Percentiles rank a stretch among this genome's conserved stretches.
phyloP scores from a whole-genome alignment of 179 eudicot genomes.

The Spergularia azorica region DNA sequence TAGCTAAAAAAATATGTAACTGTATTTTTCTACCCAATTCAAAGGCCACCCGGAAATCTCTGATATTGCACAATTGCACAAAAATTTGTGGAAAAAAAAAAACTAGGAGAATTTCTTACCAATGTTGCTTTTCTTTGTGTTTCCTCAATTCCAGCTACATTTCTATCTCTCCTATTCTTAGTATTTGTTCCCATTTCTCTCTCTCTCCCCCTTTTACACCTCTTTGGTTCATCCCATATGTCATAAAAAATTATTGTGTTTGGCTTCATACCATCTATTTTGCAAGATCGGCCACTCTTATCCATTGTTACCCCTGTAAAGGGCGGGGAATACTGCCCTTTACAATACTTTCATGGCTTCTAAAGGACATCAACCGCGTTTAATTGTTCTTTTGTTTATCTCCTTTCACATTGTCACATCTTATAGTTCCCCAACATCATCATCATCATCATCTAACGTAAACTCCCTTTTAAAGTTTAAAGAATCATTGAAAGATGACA shows the following conservation, averaged over 20 bases:
- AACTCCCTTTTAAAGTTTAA: constrained; percentile 35
- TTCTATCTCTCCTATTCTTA: constrained; percentile 37
- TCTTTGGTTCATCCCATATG: constrained; percentile 24
- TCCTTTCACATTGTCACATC: constrained; percentile 11
- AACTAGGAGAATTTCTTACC: constrained; percentile 10
- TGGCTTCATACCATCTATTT: constrained; percentile 18
- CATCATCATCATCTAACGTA: constrained; percentile 14
- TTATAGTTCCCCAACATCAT: constrained; percentile 15
- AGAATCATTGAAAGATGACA: constrained; percentile 26
- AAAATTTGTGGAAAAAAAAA: constrained; percentile 13
- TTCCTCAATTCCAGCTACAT: constrained; percentile 15
- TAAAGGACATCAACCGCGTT: not conserved
- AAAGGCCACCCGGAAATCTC: constrained; percentile 36
- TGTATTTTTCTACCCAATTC: constrained; percentile 19
- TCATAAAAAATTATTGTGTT: constrained; percentile 25
- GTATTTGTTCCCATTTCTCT: constrained; percentile 17
- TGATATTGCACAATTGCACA: constrained; percentile 18
- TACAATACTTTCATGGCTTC: constrained; percentile 25
- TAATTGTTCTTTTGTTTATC: constrained; percentile 6
- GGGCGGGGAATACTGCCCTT: constrained; percentile 52
- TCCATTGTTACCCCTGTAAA: constrained; percentile 38
- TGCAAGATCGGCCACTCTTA: constrained; percentile 19
- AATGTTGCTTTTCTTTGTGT: constrained; percentile 16
- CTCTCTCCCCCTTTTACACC: constrained; percentile 9
- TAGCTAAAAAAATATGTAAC: constrained; percentile 12